phyloP scores from a whole-genome alignment of 805 yeast genomes.

The Metschnikowia proteae region DNA sequence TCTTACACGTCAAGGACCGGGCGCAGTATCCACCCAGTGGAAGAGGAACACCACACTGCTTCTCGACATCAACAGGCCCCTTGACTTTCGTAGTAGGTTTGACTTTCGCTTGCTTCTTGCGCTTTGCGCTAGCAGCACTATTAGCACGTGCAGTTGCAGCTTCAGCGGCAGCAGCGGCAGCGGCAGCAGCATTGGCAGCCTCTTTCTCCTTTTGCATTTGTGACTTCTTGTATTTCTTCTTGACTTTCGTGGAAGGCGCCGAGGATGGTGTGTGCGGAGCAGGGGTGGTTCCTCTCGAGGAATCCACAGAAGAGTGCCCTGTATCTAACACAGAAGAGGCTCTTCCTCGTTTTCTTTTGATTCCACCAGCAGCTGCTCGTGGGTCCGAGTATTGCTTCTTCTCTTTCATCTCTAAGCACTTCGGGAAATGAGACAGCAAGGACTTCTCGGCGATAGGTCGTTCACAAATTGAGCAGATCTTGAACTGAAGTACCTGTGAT shows the following conservation, averaged over 20 bases:
- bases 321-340: slow-evolving; percentile 26
- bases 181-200: slow-evolving; percentile 46
- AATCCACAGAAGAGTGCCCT: slow-evolving; percentile 38
- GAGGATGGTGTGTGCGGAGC: slow-evolving; percentile 27
- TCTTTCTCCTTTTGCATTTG: slow-evolving; percentile 44
- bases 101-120: slow-evolving; percentile 33
- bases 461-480: slow-evolving; percentile 36
- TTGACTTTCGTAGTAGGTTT: slow-evolving; percentile 54
- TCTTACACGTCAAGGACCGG: slow-evolving; percentile 91
- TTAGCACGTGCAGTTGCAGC: slow-evolving; percentile 19
- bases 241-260: slow-evolving; percentile 25
- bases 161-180: slow-evolving; percentile 38
- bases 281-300: slow-evolving; percentile 38
- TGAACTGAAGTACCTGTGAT: slow-evolving; percentile 33
- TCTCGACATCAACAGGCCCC: slow-evolving; percentile 86
- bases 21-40: slow-evolving; percentile 97
- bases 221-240: slow-evolving; percentile 42
- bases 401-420: slow-evolving; percentile 40
- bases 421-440: slow-evolving; percentile 28
- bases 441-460: slow-evolving; percentile 40
- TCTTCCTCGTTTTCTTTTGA: slow-evolving; percentile 29
- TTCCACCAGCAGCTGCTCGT: slow-evolving; percentile 10
- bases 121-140: slow-evolving; percentile 16
- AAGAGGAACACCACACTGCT: slow-evolving; percentile 92
- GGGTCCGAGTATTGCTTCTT: slow-evolving; percentile 22